Evolutionary conservation across 1,284 basidiomycete genomes (phyloP), one percentile per base, ranked within the genome.

Genomic region (Phylloporus gajari): DNA sequence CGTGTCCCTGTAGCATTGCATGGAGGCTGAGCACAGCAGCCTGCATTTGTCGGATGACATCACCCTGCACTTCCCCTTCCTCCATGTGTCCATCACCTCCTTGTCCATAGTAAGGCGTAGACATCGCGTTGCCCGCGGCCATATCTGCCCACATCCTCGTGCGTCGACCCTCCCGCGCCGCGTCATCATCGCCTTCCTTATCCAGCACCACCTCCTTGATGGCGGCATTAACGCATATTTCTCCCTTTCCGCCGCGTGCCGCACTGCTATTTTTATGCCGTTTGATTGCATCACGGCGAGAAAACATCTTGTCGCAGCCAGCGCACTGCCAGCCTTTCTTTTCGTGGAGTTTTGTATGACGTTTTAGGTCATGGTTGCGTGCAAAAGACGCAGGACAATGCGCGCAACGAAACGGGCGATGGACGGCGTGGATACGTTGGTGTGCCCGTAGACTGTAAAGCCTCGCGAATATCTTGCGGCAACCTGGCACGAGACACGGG

Each of bases 361-460:
- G 88, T 82, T 93, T 93, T 58, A 94, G 85, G 79, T 94, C 93
- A 74, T 94, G 92, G 74, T 91, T 93, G 63, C 93, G 87, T 9
- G 90, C 89, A 81, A 94, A 94, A 15, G 91, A 90, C 12, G 93
- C 93, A 17, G 92, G 90, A 71, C 93, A 94, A 3, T 82, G 78
- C 4, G 79, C 81, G 77, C 93, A 94, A 23, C 87, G 86, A 80
- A 86, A 91, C 2, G 93, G 91, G 9, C 92, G 88, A 73, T 91
- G 88, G 9, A 85, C 82, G 25, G 91, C 86, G 75, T 93, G 91
- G 42, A 88, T 79, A 42, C 90, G 89, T 76, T 93, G 89, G 79
- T 94, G 93, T 1, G 88, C 86, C 21, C 93, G 91, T 23, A 94
- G 86, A 73, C 85, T 88, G 80, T 90, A 91, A 12, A 93, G 84